Conservation (phyloP, 768 basidiomycete species). For the Scleroderma bovista region DNA sequence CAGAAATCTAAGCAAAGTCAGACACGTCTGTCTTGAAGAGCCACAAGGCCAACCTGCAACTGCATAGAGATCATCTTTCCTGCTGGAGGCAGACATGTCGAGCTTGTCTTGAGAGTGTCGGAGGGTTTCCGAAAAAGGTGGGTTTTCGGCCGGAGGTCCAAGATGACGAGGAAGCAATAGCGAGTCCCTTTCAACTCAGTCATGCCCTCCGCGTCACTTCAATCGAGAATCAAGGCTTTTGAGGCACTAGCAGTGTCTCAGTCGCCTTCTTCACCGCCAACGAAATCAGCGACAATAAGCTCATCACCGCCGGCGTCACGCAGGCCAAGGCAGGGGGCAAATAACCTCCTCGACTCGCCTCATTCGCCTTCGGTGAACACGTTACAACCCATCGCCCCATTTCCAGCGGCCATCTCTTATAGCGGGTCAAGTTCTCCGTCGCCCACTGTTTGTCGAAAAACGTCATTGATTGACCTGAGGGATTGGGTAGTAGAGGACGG, state of each 20-base stretch:
- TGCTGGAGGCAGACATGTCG: conserved; percentile 10
- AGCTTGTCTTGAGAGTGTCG: background rate
- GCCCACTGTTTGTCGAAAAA: conserved; percentile 40
- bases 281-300: conserved; percentile 11
- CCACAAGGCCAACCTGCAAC: conserved; percentile 52
- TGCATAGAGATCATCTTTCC: conserved; percentile 55
- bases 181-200: conserved; percentile 2
- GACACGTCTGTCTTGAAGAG: background rate
- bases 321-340: conserved; percentile 3
- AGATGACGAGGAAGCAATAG: no score
- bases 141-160: background rate
- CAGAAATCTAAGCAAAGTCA: conserved; percentile 62
- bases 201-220: conserved; percentile 45
- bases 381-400: conserved; percentile 38
- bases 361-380: conserved; percentile 42
- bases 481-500: conserved; percentile 72
- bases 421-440: conserved; percentile 38
- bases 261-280: conserved; percentile 14
- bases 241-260: conserved; percentile 42
- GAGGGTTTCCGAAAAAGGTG: background rate
- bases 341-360: conserved; percentile 43
- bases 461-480: conserved; percentile 64
- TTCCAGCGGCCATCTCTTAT: conserved; percentile 22
- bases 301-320: conserved; percentile 5
- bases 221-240: conserved; percentile 60